phyloP scores from a whole-genome alignment of 164 flowering plant genomes.

The Malania oleifera region DNA sequence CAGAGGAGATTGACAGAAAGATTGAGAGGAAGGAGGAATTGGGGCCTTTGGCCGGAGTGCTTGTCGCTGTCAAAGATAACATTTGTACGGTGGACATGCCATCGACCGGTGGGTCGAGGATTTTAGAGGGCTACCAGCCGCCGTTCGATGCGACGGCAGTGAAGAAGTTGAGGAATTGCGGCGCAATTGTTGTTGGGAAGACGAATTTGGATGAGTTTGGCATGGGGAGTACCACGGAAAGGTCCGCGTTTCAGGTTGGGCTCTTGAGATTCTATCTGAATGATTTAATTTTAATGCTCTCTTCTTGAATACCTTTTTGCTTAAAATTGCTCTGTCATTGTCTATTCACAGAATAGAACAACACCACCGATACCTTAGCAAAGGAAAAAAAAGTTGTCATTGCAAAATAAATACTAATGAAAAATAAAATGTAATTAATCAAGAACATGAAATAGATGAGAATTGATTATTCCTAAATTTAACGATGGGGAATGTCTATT shows the following conservation, averaged over 20 bases:
- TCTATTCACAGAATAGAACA: no score
- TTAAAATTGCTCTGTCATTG: no score
- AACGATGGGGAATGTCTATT: no score
- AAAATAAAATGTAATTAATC: no score
- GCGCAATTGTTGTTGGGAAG: slow-evolving; percentile 84
- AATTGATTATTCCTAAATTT: no score
- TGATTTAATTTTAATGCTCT: no score
- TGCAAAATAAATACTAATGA: no score
- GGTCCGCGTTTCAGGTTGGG: slow-evolving; percentile 76
- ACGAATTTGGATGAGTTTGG: slow-evolving; percentile 98
- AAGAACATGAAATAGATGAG: no score
- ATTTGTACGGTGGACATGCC: slow-evolving; percentile 81
- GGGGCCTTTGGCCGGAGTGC: slow-evolving; percentile 70
- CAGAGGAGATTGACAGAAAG: slow-evolving; percentile 51
- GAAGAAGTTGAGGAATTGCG: slow-evolving; percentile 55
- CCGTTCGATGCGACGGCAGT: slow-evolving; percentile 89
- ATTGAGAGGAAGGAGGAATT: slow-evolving; percentile 49
- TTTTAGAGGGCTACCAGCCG: slow-evolving; percentile 64
- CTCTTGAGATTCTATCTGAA: no score
- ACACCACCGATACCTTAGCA: no score
- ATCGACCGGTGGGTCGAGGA: slow-evolving; percentile 74
- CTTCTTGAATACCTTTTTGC: no score
- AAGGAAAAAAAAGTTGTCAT: no score
- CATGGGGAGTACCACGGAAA: slow-evolving; percentile 92
- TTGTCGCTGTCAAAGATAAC: slow-evolving; percentile 85